Base-by-base conservation (phyloP, 2,329 filamentous ascomycete species). In the Neobulgaria alba region DNA sequence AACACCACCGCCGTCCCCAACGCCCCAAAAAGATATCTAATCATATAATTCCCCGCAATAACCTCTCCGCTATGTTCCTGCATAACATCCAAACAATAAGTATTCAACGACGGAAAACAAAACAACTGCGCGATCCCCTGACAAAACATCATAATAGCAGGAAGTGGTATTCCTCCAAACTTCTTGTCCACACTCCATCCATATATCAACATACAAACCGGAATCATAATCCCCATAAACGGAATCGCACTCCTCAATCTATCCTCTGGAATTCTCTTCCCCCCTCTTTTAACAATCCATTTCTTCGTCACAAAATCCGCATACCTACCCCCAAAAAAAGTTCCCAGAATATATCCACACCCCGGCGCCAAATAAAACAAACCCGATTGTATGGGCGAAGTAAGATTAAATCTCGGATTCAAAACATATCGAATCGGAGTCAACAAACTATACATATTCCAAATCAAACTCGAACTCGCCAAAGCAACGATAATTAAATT, bases 71-170 rank as follows among this genome's bases (percentile, higher is more conserved):
- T 77, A 20, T 73, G 67, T 1, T 69, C 69, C 49, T 82, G 82
- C 79, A 89, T 86, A 10, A 90, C 84, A 58, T 92, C 85, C 30
- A 92, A 63, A 57, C 84, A 89, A 62, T 92, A 89, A 0, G 83
- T 85, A 58, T 89, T 88, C 46, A 89, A 59, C 35, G 73, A 77
- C 0, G 82, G 82, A 54, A 87, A 88, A 52, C 80, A 84, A 55
- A 86, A 84, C 4, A 88, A 64, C 59, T 88, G 82, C 0, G 77
- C 80, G 0, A 87, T 69, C 1, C 83, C 84, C 55, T 88, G 82
- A 2, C 82, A 45, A 56, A 88, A 88, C 68, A 89, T 79, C 52
- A 77, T 75, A 5, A 87, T 68, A 2, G 87, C 79, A 0, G 82
- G 83, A 3, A 83, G 56, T 0, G 71, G 64, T 32, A 77, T 67